A percentile compares a stretch with the other conserved stretches of the same genome.
Evolutionary conservation across 371 early-diverging fungal species (phyloP).

Genomic region (Syncephalis plumigaleata): DNA sequence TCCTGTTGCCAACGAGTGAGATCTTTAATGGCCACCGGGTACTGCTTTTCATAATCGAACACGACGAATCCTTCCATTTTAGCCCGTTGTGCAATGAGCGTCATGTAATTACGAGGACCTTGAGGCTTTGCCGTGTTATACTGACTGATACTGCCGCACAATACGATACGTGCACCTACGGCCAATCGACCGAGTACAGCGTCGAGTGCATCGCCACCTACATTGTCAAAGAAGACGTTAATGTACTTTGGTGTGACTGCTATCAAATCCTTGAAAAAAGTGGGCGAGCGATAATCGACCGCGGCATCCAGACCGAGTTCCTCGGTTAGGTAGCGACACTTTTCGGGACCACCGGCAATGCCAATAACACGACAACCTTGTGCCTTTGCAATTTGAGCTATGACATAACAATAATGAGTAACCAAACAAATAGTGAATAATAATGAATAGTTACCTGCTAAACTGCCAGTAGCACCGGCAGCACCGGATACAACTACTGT

Average conservation of each 20-base stretch:
- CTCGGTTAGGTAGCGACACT: constrained; percentile 35
- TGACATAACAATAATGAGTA: background rate
- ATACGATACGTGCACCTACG: constrained; percentile 32
- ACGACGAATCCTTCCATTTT: constrained; percentile 53
- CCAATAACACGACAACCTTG: constrained; percentile 47
- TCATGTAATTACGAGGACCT: constrained; percentile 12
- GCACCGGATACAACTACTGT: constrained; percentile 42
- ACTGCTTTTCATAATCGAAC: constrained; percentile 27
- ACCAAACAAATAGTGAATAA: constrained; percentile 18
- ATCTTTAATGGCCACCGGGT: constrained; percentile 32
- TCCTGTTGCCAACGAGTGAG: constrained; percentile 39
- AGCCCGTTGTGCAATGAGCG: constrained; percentile 22
- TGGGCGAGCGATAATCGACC: constrained; percentile 41
- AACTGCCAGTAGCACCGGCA: constrained; percentile 33
- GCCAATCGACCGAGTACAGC: constrained; percentile 30
- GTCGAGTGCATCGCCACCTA: constrained; percentile 57
- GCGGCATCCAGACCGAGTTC: constrained; percentile 45
- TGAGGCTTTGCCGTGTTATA: constrained; percentile 24
- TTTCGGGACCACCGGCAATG: constrained; percentile 48
- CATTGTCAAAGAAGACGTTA: constrained; percentile 55
- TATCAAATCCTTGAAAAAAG: constrained; percentile 16
- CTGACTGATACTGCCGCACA: constrained; percentile 54
- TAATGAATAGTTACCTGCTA: constrained; percentile 29
- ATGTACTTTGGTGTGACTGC: constrained; percentile 40
- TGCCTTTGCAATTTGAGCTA: constrained; percentile 49